Percentiles rank a stretch among this genome's conserved stretches.
Evolutionary conservation across 495 filamentous ascomycete species (phyloP).

Genomic region (Sphaerosporella brunnea): DNA sequence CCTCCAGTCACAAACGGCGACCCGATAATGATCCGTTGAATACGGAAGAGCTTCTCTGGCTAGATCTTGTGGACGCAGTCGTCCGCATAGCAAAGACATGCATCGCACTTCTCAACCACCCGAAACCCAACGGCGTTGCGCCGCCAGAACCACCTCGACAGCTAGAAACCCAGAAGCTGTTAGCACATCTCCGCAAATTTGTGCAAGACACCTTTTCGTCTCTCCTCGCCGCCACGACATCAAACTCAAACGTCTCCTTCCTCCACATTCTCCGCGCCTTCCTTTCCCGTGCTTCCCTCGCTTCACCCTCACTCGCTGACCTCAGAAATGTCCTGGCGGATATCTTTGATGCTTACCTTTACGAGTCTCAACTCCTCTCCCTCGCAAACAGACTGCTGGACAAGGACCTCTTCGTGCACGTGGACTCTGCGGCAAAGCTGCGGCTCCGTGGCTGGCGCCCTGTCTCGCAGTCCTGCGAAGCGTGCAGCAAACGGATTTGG

Average conservation of each 20-base stretch:
- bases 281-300: conserved; percentile 59
- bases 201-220: conserved; percentile 86
- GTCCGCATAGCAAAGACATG: conserved; percentile 56
- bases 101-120: conserved; percentile 15
- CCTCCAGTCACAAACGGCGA: conserved; percentile 23
- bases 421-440: conserved; percentile 52
- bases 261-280: conserved; percentile 80
- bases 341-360: conserved; percentile 87
- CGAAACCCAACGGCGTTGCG: conserved; percentile 9
- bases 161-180: not conserved
- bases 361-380: conserved; percentile 70
- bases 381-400: conserved; percentile 77
- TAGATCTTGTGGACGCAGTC: conserved; percentile 70
- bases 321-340: conserved; percentile 66
- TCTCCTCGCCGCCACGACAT: conserved; percentile 52
- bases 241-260: conserved; percentile 37
- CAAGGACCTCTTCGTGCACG: conserved; percentile 73
- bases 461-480: conserved; percentile 66
- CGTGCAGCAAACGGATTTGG: conserved; percentile 70
- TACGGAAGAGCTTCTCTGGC: conserved; percentile 69
- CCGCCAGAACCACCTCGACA: not conserved
- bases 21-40: conserved; percentile 45
- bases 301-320: conserved; percentile 74
- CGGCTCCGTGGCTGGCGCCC: conserved; percentile 85
- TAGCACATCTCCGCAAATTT: conserved; percentile 41